Base-by-base conservation (phyloP, 2,329 filamentous ascomycete genomes). In the Microsporum ferrugineum region DNA sequence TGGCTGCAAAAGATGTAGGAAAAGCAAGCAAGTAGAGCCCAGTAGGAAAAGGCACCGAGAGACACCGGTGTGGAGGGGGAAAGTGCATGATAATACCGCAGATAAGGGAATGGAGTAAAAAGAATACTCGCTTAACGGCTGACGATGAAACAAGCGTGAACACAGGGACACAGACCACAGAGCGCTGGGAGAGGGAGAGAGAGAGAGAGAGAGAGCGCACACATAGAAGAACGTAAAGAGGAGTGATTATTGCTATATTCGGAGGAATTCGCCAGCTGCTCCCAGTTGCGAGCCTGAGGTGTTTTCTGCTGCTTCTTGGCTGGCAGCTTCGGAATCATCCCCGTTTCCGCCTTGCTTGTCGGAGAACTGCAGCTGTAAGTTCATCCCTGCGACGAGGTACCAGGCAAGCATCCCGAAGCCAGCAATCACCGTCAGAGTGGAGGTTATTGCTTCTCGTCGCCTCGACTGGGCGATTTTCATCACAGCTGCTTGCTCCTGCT, bases 331-430 rank as follows among this genome's bases (percentile, higher is more conserved):
- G 17, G 43, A 41, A 3, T 14, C 51, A 36, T 38, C 31, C 17
- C 23, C 51, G 7, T 36, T 14, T 31, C 10, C 51, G 51, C 36
- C 51, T 6, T n/a, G 51, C 14, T 36, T 34, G 33, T 23, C n/a
- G 33, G 51, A 17, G 33, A 55, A 29, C 51, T 36, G 29, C 31
- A 36, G 8, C 29, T 33, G 12, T 12, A 53, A 3, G 31, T 23
- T 34, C n/a, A 55, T 34, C 51, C 51, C 51, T 38, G 51, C 51
- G 4, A 71, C 60, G 68, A 75, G 66, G 60, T 76, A 76, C 17
- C 72, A 72, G 39, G 74, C 64, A 55, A 76, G 65, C 33, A 72
- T 68, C 10, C 68, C 71, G 41, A 72, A 55, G 3, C 72, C 72
- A 17, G 68, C 72, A 49, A 70, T 66, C 10, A 71, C 73, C 8